A percentile compares a stretch with the other conserved stretches of the same genome.
Conservation (phyloP, 129 eudicot species). For the Ambrosia artemisiifolia region DNA sequence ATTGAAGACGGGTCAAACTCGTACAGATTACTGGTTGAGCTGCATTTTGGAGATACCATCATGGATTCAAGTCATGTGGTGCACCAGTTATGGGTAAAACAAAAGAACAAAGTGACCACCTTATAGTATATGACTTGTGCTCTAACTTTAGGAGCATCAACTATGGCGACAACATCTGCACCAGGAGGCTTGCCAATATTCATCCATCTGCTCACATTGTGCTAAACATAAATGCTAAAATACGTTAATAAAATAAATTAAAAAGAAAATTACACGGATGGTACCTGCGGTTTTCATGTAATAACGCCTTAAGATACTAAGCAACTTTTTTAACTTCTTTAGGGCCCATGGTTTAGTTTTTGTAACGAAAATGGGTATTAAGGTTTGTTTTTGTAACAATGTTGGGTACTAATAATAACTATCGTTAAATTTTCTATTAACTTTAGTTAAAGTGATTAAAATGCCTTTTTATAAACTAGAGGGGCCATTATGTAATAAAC, state of each 20-base stretch:
- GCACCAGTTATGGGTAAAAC: not conserved
- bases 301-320: no score
- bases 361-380: no score
- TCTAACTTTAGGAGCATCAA: conserved; percentile 52
- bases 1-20: conserved; percentile 61
- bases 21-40: conserved; percentile 73
- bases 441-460: no score
- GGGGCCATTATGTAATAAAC: no score
- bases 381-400: no score
- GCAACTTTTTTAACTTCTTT: no score
- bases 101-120: conserved; percentile 36
- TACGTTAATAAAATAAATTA: not conserved
- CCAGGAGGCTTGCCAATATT: conserved; percentile 89
- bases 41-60: conserved; percentile 26
- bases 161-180: conserved; percentile 73
- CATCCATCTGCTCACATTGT: conserved; percentile 47
- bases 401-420: no score
- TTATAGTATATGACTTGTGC: conserved; percentile 56
- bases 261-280: no score
- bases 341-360: no score
- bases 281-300: no score
- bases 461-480: no score
- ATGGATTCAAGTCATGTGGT: not conserved
- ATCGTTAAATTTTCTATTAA: no score
- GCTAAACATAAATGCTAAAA: not conserved